Percentiles rank a stretch among this genome's conserved stretches.
Conservation (phyloP, 2,329 filamentous ascomycete species). For the Hymenoscyphus fructigenus region DNA sequence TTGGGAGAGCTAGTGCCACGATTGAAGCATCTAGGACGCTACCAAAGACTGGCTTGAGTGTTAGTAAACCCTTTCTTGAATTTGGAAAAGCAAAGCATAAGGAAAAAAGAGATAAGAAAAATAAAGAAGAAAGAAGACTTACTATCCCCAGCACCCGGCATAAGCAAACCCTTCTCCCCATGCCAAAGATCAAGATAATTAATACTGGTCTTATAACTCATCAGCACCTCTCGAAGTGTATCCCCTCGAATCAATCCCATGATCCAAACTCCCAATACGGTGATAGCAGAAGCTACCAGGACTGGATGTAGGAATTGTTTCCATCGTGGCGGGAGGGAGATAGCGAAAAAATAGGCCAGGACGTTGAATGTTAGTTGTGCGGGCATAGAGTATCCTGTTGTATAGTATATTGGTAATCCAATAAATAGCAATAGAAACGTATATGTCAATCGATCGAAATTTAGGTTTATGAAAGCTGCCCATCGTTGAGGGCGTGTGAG, state of each 20-base stretch:
- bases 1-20: constrained; percentile 58
- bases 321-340: constrained; percentile 49
- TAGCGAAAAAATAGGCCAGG: constrained; percentile 51
- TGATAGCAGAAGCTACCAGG: constrained; percentile 53
- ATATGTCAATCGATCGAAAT: constrained; percentile 50
- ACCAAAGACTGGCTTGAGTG: constrained; percentile 41
- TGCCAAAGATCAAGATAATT: constrained; percentile 55
- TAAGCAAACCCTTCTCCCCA: constrained; percentile 31
- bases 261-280: constrained; percentile 53
- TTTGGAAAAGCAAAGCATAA: neutral
- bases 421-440: constrained; percentile 46
- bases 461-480: constrained; percentile 46
- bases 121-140: neutral
- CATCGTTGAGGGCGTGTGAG: constrained; percentile 49
- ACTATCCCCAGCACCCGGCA: constrained; percentile 54
- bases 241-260: constrained; percentile 48
- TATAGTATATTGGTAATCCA: constrained; percentile 56
- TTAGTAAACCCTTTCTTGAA: neutral
- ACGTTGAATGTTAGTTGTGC: constrained; percentile 48
- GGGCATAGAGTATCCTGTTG: constrained; percentile 49
- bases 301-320: constrained; percentile 57
- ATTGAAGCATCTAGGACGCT: constrained; percentile 58
- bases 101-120: neutral
- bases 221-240: constrained; percentile 43
- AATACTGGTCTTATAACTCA: constrained; percentile 50